Base-by-base conservation (phyloP, 192 early-diverging fungal genomes). In the Coemansia sp. region DNA sequence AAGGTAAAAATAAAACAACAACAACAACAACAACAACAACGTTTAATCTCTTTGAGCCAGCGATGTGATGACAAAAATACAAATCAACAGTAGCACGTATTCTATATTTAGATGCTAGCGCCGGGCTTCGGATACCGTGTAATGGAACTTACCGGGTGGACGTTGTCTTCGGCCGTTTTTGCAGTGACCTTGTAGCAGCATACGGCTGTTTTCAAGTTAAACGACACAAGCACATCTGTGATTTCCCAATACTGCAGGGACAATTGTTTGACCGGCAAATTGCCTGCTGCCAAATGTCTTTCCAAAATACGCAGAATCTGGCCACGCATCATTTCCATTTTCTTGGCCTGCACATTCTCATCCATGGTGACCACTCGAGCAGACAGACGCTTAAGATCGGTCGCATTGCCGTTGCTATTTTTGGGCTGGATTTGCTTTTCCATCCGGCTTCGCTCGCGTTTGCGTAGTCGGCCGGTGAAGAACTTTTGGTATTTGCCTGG, bases 191-290 rank as follows among this genome's bases (percentile, higher is more conserved):
- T 71, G 72, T 78, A 83, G 70, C 68, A 74, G 72, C 81, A 83
- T 14, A 74, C 48, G 37, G 61, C 81, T 6, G 66, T 65, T 39
- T 66, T 77, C 33, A 83, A 37, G 63, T 69, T 83, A 52, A 78
- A 78, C 60, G 75, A 72, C 60, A 75, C 75, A 15, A 83, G 55
- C 32, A 83, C 81, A 72, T 83, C 76, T 5, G 73, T 74, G 20
- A 83, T 73, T 39, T 83, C 75, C 81, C 81, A 83, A 61, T 78
- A 71, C 70, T 78, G 81, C 70, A 78, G 38, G 35, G 81, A 83
- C 45, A 83, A 67, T 64, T 75, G 81, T 38, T 67, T 68, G 9
- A 74, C 76, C 1, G 81, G 81, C 65, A 83, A 59, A 36, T 66
- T 57, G 2, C 22, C 70, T 11, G 66, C 59, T 9, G 81, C 53